phyloP scores from a whole-genome alignment of 805 yeast genomes.

The Candida lessepsii region DNA sequence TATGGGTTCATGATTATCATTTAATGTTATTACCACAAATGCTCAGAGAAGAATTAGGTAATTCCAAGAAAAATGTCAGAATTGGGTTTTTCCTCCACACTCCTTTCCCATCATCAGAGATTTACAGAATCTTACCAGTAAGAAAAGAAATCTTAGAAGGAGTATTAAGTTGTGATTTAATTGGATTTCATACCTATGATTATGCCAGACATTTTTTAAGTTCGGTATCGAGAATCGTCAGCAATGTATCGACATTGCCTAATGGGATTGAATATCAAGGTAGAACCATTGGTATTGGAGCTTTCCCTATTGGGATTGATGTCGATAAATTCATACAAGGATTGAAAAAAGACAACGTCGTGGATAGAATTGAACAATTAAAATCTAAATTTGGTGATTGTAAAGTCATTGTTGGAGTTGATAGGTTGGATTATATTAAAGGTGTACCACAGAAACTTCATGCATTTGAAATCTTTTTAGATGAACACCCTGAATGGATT shows the following conservation, averaged over 20 bases:
- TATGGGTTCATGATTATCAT: constrained; percentile 99
- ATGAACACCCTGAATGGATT: constrained; percentile 96
- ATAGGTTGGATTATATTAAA: constrained; percentile 92
- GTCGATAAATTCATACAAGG: constrained; percentile 88
- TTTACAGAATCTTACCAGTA: constrained; percentile 93
- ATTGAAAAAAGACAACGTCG: constrained; percentile 59
- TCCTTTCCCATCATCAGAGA: constrained; percentile 97
- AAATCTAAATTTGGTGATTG: constrained; percentile 65
- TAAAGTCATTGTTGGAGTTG: constrained; percentile 94
- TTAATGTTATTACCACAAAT: constrained; percentile 91
- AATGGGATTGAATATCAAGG: constrained; percentile 82
- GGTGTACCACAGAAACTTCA: constrained; percentile 98
- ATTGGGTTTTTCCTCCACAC: constrained; percentile 95
- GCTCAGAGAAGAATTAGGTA: constrained; percentile 62
- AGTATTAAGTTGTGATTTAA: constrained; percentile 86
- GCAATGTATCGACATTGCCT: constrained; percentile 77
- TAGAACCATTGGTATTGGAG: constrained; percentile 81
- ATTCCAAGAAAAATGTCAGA: constrained; percentile 53
- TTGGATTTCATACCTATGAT: constrained; percentile 99
- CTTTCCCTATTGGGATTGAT: constrained; percentile 99
- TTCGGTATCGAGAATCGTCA: constrained; percentile 77
- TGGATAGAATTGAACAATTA: constrained; percentile 61
- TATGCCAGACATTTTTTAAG: constrained; percentile 95
- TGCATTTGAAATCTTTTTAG: constrained; percentile 89
- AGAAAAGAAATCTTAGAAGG: constrained; percentile 90